phyloP scores from a whole-genome alignment of 2,329 filamentous ascomycete genomes.

The Penicillium crustosum region DNA sequence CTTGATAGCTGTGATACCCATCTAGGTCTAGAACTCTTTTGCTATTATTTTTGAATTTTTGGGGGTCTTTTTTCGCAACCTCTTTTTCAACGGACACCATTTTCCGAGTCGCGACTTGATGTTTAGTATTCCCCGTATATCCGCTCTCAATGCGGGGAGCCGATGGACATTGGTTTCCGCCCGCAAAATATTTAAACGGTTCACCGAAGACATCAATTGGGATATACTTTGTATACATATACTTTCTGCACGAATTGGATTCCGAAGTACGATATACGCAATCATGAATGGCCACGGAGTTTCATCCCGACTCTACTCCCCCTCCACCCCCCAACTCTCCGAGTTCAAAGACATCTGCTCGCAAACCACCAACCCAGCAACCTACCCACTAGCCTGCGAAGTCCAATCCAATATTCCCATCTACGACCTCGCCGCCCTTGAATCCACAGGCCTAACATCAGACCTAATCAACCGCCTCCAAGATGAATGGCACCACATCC shows the following conservation, averaged over 20 bases:
- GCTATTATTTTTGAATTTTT: neutral
- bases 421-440: constrained; percentile 50
- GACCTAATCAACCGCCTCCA: constrained; percentile 47
- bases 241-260: neutral
- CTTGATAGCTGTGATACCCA: constrained; percentile 30
- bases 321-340: constrained; percentile 31
- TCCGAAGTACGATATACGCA: neutral
- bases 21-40: constrained; percentile 19
- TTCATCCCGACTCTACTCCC: constrained; percentile 26
- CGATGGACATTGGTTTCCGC: constrained; percentile 23
- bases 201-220: neutral
- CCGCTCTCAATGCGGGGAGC: constrained; percentile 13
- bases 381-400: constrained; percentile 51
- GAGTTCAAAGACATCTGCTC: constrained; percentile 50
- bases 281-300: constrained; percentile 13
- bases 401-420: constrained; percentile 56
- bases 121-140: neutral
- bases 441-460: constrained; percentile 29
- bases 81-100: constrained; percentile 11
- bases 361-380: constrained; percentile 34
- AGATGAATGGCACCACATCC: constrained; percentile 61
- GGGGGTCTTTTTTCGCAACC: neutral
- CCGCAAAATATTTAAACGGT: constrained; percentile 7
- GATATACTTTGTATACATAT: neutral
- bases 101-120: constrained; percentile 7